Conservation (phyloP, 495 filamentous ascomycete species). For the Penicillium argentinense region DNA sequence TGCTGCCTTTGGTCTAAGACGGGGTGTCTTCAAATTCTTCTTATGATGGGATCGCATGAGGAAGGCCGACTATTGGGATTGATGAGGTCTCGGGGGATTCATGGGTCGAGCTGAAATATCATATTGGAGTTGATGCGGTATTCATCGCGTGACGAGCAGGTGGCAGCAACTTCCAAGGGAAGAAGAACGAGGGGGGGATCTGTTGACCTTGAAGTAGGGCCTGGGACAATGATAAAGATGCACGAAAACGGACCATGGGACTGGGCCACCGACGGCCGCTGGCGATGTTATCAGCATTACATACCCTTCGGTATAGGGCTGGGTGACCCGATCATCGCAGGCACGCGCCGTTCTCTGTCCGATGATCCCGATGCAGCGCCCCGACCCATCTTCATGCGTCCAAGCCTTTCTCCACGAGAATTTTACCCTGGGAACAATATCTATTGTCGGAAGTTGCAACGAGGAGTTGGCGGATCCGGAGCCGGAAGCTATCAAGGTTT, state of each 20-base stretch:
- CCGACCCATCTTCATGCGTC: constrained; percentile 2
- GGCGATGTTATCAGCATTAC: constrained; percentile 39
- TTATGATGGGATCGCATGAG: constrained; percentile 16
- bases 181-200: constrained; percentile 16
- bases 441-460: constrained; percentile 13
- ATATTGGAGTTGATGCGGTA: constrained; percentile 15
- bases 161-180: constrained; percentile 11
- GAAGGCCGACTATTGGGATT: too few species aligned
- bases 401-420: background rate
- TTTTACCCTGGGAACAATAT: constrained; percentile 4
- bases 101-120: constrained; percentile 10
- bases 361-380: constrained; percentile 26
- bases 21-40: constrained; percentile 7
- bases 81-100: constrained; percentile 1
- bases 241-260: constrained; percentile 47
- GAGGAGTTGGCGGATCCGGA: constrained; percentile 4
- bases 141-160: constrained; percentile 22
- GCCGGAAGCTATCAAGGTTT: constrained; percentile 18
- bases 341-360: constrained; percentile 16
- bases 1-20: constrained; percentile 11
- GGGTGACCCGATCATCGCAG: constrained; percentile 11
- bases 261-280: constrained; percentile 27
- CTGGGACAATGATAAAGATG: constrained; percentile 20
- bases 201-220: constrained; percentile 37
- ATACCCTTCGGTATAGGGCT: constrained; percentile 15